phyloP scores from a whole-genome alignment of 768 basidiomycete genomes.

The Phylloporus sp. region DNA sequence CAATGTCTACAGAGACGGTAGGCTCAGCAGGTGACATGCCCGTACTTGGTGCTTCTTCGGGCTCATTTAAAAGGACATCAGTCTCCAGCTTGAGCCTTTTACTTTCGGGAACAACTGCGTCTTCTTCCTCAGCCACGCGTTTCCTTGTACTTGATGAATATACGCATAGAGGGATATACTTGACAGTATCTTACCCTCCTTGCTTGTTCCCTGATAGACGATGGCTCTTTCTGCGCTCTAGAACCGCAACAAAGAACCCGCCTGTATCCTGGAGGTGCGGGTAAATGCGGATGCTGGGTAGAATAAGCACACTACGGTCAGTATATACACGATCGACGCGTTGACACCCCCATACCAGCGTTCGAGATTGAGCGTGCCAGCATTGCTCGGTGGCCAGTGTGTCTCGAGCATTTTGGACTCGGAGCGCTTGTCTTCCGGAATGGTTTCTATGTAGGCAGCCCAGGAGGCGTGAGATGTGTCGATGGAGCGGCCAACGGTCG shows the following conservation, averaged over 20 bases:
- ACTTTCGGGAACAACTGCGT: conserved; percentile 37
- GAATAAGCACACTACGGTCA: conserved; percentile 1
- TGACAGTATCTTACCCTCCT: conserved; percentile 9
- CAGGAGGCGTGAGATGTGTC: conserved; percentile 55
- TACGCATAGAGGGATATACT: not conserved
- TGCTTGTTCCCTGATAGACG: conserved; percentile 5
- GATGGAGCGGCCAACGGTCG: conserved; percentile 56
- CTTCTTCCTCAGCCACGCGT: conserved; percentile 43
- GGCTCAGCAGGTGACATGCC: conserved; percentile 4
- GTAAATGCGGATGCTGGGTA: conserved; percentile 75
- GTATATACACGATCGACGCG: not conserved
- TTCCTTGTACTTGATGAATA: conserved; percentile 35
- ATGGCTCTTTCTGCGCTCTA: conserved; percentile 47
- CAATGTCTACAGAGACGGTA: conserved; percentile 2
- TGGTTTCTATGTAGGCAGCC: conserved; percentile 51
- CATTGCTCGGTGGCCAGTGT: conserved; percentile 79
- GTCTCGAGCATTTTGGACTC: conserved; percentile 65
- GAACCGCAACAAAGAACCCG: conserved; percentile 94
- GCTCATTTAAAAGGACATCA: conserved; percentile 11
- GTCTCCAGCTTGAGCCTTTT: conserved; percentile 48
- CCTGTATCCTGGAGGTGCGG: conserved; percentile 96
- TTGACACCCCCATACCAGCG: conserved; percentile 56
- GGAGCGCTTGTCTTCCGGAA: conserved; percentile 43
- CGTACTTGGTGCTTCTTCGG: conserved; percentile 3
- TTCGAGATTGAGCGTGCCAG: conserved; percentile 54